Percentiles rank a stretch among this genome's conserved stretches.
phyloP scores from a whole-genome alignment of 176 grass and related monocot genomes.

The Ensete ventricosum region DNA sequence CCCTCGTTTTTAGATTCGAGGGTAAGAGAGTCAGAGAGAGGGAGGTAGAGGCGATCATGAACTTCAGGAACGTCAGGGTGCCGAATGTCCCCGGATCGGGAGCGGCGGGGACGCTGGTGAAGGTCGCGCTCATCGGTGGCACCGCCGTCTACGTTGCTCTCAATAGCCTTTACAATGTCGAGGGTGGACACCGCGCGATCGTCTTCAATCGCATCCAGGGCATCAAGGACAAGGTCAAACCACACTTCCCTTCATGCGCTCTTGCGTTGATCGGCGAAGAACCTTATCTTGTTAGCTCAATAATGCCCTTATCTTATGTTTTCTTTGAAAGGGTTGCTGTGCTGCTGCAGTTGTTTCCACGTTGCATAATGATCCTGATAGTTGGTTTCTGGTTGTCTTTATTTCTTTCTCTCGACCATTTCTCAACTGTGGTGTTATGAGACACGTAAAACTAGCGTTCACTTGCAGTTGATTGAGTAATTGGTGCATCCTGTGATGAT shows the following conservation, averaged over 20 bases:
- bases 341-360: too few relatives aligned
- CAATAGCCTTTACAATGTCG: constrained; percentile 78
- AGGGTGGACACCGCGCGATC: constrained; percentile 83
- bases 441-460: too few relatives aligned
- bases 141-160: constrained; percentile 30
- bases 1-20: too few relatives aligned
- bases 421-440: too few relatives aligned
- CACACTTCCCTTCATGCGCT: too few relatives aligned
- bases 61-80: constrained; percentile 31
- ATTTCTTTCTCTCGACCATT: too few relatives aligned
- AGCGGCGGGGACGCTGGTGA: constrained; percentile 23
- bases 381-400: too few relatives aligned
- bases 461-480: background rate
- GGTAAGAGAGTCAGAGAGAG: too few relatives aligned
- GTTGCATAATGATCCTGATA: too few relatives aligned
- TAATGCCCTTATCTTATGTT: too few relatives aligned
- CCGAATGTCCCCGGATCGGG: constrained; percentile 28
- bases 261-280: background rate
- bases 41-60: constrained; percentile 21
- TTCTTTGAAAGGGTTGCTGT: too few relatives aligned
- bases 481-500: background rate
- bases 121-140: constrained; percentile 47
- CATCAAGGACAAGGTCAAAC: constrained; percentile 58
- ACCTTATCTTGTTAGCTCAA: too few relatives aligned
- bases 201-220: constrained; percentile 84